These are phyloP conservation scores for Trypanosoma scelopori DNA, from an alignment of 208 protist genomes.

Conservation along the genomic window DNA sequence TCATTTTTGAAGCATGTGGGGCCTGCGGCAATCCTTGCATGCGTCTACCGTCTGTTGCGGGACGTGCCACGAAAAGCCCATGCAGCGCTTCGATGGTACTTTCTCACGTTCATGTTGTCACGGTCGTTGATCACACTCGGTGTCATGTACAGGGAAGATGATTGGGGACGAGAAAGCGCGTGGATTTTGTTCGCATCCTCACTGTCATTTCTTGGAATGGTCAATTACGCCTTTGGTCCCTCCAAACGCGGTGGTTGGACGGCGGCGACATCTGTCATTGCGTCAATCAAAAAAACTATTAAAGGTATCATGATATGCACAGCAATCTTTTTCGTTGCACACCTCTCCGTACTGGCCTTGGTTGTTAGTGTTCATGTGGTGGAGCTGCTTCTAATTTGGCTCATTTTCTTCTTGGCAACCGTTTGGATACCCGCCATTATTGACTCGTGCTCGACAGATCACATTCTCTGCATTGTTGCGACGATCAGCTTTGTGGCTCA, in stretches of 20 bases:
- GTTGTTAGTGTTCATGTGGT: slow-evolving; percentile 89
- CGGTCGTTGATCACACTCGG: slow-evolving; percentile 37
- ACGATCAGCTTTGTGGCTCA: slow-evolving; percentile 38
- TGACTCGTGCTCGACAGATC: slow-evolving; percentile 70
- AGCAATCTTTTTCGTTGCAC: slow-evolving; percentile 54
- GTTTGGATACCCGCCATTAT: slow-evolving; percentile 84
- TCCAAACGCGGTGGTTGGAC: slow-evolving; percentile 72
- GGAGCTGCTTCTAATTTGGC: slow-evolving; percentile 83
- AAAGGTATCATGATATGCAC: slow-evolving; percentile 49
- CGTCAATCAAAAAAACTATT: slow-evolving; percentile 51
- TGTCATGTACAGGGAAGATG: slow-evolving; percentile 41
- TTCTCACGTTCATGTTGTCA: slow-evolving; percentile 55
- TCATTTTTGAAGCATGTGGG: slow-evolving; percentile 37
- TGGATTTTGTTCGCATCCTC: slow-evolving; percentile 41
- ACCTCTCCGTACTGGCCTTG: slow-evolving; percentile 54
- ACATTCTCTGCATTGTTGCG: slow-evolving; percentile 59
- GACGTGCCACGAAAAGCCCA: slow-evolving; percentile 63
- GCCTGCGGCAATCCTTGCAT: slow-evolving; percentile 45
- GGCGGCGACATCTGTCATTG: slow-evolving; percentile 42
- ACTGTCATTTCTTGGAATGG: slow-evolving; percentile 46
- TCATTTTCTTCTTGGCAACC: slow-evolving; percentile 70
- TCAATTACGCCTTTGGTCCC: slow-evolving; percentile 88
- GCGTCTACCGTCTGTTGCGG: slow-evolving; percentile 48
- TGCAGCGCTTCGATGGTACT: slow-evolving; percentile 81
- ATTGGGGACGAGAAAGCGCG: slow-evolving; percentile 16